Evolutionary conservation across 495 filamentous ascomycete genomes (phyloP).

Genomic region (Bombardia bombarda): DNA sequence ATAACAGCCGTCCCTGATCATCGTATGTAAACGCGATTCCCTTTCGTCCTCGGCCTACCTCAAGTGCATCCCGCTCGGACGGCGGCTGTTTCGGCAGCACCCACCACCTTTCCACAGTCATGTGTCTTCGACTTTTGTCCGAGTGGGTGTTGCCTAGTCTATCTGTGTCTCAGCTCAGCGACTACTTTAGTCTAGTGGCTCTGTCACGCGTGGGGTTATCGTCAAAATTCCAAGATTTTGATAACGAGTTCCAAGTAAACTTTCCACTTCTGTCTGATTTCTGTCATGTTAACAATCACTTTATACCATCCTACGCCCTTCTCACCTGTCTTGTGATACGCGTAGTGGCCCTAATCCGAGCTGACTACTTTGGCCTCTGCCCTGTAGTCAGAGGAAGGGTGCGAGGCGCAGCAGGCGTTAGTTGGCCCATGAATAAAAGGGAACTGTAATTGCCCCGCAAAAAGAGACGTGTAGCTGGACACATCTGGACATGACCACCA

Average conservation of each 20-base stretch:
- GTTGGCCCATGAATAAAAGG: slow-evolving; percentile 7
- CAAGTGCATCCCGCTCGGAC: neutral
- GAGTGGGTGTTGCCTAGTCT: slow-evolving; percentile 8
- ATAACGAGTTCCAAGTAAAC: too few relatives aligned
- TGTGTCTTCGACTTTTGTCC: slow-evolving; percentile 1
- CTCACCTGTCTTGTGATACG: neutral
- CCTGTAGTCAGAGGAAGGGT: too few relatives aligned
- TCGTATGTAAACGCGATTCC: too few relatives aligned
- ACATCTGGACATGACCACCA: slow-evolving; percentile 8
- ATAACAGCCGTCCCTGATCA: too few relatives aligned
- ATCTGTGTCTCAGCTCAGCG: slow-evolving; percentile 1
- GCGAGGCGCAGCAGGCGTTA: neutral
- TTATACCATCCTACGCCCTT: neutral
- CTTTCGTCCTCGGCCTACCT: too few relatives aligned
- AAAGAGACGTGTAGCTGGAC: slow-evolving; percentile 11
- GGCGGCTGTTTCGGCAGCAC: too few relatives aligned
- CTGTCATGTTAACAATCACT: neutral
- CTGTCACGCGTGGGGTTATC: neutral
- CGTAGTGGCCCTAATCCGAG: too few relatives aligned
- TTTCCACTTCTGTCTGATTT: neutral
- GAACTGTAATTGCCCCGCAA: slow-evolving; percentile 16
- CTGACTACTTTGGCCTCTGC: too few relatives aligned
- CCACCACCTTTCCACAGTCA: slow-evolving; percentile 10
- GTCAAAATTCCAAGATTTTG: neutral
- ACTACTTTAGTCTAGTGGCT: neutral